Evolutionary conservation across 345 rosid genomes (phyloP).

Genomic region (Gossypium bickii): DNA sequence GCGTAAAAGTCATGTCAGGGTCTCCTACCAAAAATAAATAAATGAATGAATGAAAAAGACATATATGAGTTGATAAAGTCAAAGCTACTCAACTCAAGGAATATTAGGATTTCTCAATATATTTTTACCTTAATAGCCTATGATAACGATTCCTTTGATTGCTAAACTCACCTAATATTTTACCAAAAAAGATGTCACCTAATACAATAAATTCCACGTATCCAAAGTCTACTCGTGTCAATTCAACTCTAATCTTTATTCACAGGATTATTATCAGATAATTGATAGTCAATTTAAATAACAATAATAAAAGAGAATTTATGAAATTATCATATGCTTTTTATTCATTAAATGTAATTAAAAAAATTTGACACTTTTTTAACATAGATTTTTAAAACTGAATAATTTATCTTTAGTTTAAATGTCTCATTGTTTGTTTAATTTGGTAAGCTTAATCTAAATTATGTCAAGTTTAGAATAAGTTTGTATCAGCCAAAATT

Average conservation of each 20-base stretch:
- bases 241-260: background rate
- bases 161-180: background rate
- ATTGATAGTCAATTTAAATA: too few relatives aligned
- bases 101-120: background rate
- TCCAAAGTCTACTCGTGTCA: background rate
- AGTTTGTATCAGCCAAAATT: background rate
- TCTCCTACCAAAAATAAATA: background rate
- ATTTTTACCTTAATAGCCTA: background rate
- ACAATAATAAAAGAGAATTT: too few relatives aligned
- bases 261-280: too few relatives aligned
- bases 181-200: background rate
- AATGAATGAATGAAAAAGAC: background rate
- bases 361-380: too few relatives aligned
- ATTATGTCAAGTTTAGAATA: too few relatives aligned
- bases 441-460: too few relatives aligned
- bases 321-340: too few relatives aligned
- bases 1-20: background rate
- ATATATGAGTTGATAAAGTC: constrained; percentile 5
- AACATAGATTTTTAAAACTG: too few relatives aligned
- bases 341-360: too few relatives aligned
- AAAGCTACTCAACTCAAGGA: background rate
- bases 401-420: too few relatives aligned
- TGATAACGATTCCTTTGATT: background rate
- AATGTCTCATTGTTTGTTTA: too few relatives aligned
- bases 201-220: background rate